phyloP scores from a whole-genome alignment of 148 eudicot genomes.

The Salicornia ramosissima region DNA sequence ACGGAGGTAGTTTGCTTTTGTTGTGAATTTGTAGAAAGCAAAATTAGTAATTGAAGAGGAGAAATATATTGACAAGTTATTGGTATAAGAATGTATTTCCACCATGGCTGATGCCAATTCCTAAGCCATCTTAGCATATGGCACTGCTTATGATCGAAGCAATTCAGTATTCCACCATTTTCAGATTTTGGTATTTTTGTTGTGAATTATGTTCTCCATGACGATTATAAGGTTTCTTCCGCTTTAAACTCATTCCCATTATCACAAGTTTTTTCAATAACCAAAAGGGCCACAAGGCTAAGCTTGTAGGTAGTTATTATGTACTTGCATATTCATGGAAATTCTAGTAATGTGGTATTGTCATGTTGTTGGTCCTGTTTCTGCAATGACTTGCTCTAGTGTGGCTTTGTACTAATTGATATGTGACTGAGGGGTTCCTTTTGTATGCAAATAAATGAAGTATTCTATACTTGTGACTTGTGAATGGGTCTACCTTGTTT shows the following conservation, averaged over 20 bases:
- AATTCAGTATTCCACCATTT: neutral
- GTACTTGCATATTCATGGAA: neutral
- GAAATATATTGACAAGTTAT: neutral
- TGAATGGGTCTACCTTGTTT: no score
- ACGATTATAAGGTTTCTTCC: no score
- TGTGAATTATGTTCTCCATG: no score
- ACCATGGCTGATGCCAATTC: neutral
- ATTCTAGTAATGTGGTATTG: neutral
- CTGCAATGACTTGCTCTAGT: neutral
- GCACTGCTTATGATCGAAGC: neutral
- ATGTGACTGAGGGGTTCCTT: neutral
- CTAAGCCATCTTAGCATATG: no score
- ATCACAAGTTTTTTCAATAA: no score
- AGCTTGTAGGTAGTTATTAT: neutral
- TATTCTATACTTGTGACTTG: no score
- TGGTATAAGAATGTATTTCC: conserved; percentile 11
- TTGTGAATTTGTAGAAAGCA: conserved; percentile 15
- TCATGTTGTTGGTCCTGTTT: neutral
- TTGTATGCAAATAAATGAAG: neutral
- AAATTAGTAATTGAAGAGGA: conserved; percentile 5
- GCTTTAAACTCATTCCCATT: no score
- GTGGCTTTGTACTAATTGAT: neutral
- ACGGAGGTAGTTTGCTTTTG: conserved; percentile 10
- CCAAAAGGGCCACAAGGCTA: no score
- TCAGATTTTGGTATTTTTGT: neutral